Conservation (phyloP, 192 early-diverging fungal species). For the Backusella tuberculispora region DNA sequence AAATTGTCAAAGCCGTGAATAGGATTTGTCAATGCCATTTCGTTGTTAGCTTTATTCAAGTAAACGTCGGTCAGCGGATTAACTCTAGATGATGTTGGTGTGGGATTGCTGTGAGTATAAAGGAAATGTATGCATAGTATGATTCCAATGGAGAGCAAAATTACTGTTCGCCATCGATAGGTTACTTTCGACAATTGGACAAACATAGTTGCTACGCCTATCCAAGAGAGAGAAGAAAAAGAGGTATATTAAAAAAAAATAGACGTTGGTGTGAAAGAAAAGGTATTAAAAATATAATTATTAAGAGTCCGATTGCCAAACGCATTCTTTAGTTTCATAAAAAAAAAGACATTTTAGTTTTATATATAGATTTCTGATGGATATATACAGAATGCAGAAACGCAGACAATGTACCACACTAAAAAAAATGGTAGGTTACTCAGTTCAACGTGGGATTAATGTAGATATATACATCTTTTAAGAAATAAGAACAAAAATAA, state of each 20-base stretch:
- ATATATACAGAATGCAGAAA: constrained; percentile 6
- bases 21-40: background rate
- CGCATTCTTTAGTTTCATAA: constrained; percentile 7
- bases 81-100: background rate
- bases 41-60: background rate
- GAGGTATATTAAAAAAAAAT: background rate
- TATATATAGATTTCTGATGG: constrained; percentile 4
- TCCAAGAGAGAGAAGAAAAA: background rate
- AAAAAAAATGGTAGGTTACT: constrained; percentile 1
- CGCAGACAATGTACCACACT: background rate
- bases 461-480: background rate
- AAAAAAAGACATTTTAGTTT: background rate
- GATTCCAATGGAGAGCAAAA: background rate
- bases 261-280: background rate
- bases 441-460: background rate
- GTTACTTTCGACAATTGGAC: background rate
- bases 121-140: background rate
- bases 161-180: background rate
- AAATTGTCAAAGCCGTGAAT: constrained; percentile 15
- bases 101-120: background rate
- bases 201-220: background rate
- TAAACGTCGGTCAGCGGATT: background rate
- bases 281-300: background rate
- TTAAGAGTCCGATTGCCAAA: constrained; percentile 5
- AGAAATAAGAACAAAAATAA: too few relatives aligned